Percentiles rank a stretch among this genome's conserved stretches.
phyloP scores from a whole-genome alignment of 768 basidiomycete genomes.

The Phaeolepiota aurea region DNA sequence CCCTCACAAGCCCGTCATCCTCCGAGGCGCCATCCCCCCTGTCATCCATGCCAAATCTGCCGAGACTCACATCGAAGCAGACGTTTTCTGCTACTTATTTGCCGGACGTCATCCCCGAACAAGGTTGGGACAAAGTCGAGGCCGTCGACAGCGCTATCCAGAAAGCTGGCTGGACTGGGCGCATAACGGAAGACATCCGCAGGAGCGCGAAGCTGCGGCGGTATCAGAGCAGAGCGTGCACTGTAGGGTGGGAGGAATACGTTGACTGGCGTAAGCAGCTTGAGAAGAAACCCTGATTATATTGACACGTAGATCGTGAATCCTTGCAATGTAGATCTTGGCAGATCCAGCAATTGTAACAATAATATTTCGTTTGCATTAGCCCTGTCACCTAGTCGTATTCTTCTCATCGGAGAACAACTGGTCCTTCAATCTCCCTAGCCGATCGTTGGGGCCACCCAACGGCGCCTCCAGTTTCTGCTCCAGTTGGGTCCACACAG shows the following conservation, averaged over 20 bases:
- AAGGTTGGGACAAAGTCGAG: constrained; percentile 90
- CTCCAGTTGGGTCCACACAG: constrained; percentile 51
- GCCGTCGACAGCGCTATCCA: constrained; percentile 86
- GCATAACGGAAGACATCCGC: constrained; percentile 75
- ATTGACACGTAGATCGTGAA: constrained; percentile 8
- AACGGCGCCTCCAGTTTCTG: constrained; percentile 34
- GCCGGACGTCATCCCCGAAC: constrained; percentile 86
- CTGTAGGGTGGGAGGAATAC: constrained; percentile 71
- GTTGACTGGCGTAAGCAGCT: constrained; percentile 59
- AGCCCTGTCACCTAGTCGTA: too few species aligned
- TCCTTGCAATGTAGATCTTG: neutral
- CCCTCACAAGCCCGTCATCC: constrained; percentile 43
- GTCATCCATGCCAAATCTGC: constrained; percentile 57
- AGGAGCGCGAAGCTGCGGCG: constrained; percentile 68
- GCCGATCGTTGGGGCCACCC: constrained; percentile 37
- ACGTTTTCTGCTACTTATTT: constrained; percentile 84
- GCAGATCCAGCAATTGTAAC: neutral
- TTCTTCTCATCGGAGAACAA: too few species aligned
- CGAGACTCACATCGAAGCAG: constrained; percentile 43
- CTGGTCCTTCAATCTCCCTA: constrained; percentile 28
- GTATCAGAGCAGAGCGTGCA: constrained; percentile 71
- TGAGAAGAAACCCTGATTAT: constrained; percentile 11
- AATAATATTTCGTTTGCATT: neutral
- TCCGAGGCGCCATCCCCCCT: constrained; percentile 65
- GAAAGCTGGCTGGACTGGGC: constrained; percentile 87